These are phyloP conservation scores for Suhomyces ambrosiae DNA, from an alignment of 1,139 yeast genomes.

Conservation along the genomic window DNA sequence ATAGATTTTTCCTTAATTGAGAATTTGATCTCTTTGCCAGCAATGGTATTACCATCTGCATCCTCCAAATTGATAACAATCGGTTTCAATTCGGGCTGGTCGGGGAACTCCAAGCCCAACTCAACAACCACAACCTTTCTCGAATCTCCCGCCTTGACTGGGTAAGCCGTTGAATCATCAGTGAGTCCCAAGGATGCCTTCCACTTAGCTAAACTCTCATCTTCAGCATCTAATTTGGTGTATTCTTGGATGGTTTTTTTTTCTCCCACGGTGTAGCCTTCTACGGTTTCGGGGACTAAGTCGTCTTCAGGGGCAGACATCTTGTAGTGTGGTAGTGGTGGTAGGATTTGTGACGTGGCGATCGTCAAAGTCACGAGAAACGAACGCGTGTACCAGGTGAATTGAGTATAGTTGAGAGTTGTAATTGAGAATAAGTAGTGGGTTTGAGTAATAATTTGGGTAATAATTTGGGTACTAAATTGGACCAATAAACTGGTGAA, in stretches of 20 bases:
- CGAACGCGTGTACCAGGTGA: too few species aligned
- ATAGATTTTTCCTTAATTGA: conserved; percentile 76
- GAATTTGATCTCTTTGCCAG: conserved; percentile 58
- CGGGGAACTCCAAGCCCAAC: conserved; percentile 67
- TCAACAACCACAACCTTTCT: conserved; percentile 80
- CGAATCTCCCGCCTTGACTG: conserved; percentile 68
- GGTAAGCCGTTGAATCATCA: conserved; percentile 55
- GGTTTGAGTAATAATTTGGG: too few species aligned
- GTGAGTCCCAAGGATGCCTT: conserved; percentile 83
- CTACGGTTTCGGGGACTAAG: conserved; percentile 61
- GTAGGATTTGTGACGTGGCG: too few species aligned
- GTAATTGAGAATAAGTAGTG: too few species aligned
- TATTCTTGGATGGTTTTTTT: conserved; percentile 88
- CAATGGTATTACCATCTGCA: conserved; percentile 50
- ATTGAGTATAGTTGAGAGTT: too few species aligned
- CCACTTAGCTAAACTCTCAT: conserved; percentile 91
- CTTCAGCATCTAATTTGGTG: conserved; percentile 82
- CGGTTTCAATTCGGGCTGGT: conserved; percentile 58
- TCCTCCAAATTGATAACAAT: conserved; percentile 67
- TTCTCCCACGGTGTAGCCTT: conserved; percentile 76
- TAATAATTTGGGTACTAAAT: too few species aligned
- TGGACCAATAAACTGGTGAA: too few species aligned
- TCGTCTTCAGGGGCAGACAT: conserved; percentile 51
- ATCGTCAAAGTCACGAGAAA: too few species aligned
- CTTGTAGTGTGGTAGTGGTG: conserved; percentile 3